Evolutionary conservation across 768 basidiomycete genomes (phyloP).

Genomic region (Suillus placidus): DNA sequence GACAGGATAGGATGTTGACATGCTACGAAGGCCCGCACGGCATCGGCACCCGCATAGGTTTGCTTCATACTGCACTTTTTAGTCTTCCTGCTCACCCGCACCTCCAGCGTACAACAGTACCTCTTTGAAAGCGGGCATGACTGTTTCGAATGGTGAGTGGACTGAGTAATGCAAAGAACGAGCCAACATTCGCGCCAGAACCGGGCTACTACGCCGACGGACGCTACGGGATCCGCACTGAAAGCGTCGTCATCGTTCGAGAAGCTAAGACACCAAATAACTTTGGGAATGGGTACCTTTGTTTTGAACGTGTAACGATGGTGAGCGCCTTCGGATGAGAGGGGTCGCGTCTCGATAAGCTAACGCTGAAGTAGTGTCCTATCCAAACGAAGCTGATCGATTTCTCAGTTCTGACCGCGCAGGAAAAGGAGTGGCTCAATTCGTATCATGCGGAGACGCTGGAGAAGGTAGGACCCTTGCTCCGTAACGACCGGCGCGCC

Average conservation of each 20-base stretch:
- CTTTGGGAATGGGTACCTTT: slow-evolving; percentile 84
- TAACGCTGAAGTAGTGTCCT: slow-evolving; percentile 54
- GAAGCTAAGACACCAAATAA: slow-evolving; percentile 71
- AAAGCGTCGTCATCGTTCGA: slow-evolving; percentile 82
- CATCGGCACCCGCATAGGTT: slow-evolving; percentile 48
- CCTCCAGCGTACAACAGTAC: slow-evolving; percentile 65
- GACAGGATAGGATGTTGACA: slow-evolving; percentile 9
- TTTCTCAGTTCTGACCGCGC: slow-evolving; percentile 53
- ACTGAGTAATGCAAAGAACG: not conserved
- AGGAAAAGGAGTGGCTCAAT: slow-evolving; percentile 85
- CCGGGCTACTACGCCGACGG: slow-evolving; percentile 95
- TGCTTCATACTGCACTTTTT: slow-evolving; percentile 10
- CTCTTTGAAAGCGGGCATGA: slow-evolving; percentile 82
- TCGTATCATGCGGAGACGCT: slow-evolving; percentile 77
- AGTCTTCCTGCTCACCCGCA: not conserved
- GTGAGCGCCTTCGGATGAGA: slow-evolving; percentile 45
- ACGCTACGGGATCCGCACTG: slow-evolving; percentile 88
- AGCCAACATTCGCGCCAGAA: slow-evolving; percentile 43
- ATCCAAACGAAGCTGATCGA: slow-evolving; percentile 87
- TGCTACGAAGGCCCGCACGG: slow-evolving; percentile 53
- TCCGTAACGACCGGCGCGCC: slow-evolving; percentile 63
- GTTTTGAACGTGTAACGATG: slow-evolving; percentile 87
- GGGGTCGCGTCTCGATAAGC: slow-evolving; percentile 1
- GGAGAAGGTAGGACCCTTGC: slow-evolving; percentile 71
- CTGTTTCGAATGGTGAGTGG: slow-evolving; percentile 76